Percentiles rank a stretch among this genome's conserved stretches.
phyloP scores from a whole-genome alignment of 2,329 filamentous ascomycete species.

The Paecilomyces fulvus region DNA sequence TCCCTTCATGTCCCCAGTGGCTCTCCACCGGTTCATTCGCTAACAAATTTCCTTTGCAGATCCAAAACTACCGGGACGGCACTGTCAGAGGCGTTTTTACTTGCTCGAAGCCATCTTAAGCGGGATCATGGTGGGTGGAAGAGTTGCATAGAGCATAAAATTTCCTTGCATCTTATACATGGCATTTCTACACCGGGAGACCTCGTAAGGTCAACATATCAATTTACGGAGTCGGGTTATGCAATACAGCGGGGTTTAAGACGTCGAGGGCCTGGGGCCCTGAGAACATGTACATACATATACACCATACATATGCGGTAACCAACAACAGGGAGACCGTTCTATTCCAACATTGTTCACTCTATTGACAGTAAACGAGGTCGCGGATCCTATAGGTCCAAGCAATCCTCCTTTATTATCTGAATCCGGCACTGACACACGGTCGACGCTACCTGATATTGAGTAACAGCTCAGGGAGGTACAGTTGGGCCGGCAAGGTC shows the following conservation, averaged over 20 bases:
- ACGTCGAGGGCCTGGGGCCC: background rate
- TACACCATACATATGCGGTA: background rate
- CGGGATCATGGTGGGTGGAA: background rate
- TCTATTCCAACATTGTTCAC: background rate
- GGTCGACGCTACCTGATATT: background rate
- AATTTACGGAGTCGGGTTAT: background rate
- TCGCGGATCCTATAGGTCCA: background rate
- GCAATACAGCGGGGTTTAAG: background rate
- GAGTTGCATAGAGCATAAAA: background rate
- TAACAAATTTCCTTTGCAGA: constrained; percentile 17
- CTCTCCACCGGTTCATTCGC: background rate
- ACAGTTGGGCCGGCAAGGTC: background rate
- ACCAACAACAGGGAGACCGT: background rate
- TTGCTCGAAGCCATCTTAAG: constrained; percentile 46
- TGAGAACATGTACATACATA: background rate
- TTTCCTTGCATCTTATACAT: background rate
- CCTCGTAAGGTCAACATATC: background rate
- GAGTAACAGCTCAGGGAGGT: background rate
- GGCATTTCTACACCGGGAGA: background rate
- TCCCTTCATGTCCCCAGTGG: background rate
- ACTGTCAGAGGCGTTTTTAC: constrained; percentile 61
- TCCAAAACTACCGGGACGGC: constrained; percentile 58
- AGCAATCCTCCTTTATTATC: background rate
- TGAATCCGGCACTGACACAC: background rate
- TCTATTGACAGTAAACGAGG: background rate